These are phyloP conservation scores for Blastobotrys chiropterorum DNA, from an alignment of 805 yeast genomes.

Conservation along the genomic window DNA sequence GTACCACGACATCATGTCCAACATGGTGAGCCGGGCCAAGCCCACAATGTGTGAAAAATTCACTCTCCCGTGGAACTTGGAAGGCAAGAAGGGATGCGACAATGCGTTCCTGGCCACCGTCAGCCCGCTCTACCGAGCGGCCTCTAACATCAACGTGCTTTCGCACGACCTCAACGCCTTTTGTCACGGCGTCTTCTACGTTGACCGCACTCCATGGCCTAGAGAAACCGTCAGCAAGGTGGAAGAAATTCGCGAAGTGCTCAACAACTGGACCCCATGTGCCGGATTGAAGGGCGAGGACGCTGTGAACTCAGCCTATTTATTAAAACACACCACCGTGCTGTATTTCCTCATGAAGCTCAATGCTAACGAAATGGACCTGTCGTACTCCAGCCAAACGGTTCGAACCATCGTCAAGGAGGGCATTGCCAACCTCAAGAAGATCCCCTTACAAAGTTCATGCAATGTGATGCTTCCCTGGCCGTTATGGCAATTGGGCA, in stretches of 20 bases:
- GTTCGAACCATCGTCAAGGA: constrained; percentile 1
- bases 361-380: constrained; percentile 5
- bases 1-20: constrained; percentile 14
- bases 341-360: constrained; percentile 11
- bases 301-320: constrained; percentile 8
- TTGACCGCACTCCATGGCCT: constrained; percentile 4
- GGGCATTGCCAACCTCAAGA: constrained; percentile 1
- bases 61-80: background rate
- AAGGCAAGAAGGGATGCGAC: background rate
- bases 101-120: background rate
- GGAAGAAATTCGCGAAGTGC: constrained; percentile 6
- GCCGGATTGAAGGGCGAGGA: constrained; percentile 6
- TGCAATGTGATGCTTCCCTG: constrained; percentile 8
- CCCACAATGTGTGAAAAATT: background rate
- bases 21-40: background rate
- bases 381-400: background rate
- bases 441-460: constrained; percentile 5
- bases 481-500: constrained; percentile 18
- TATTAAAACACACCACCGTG: constrained; percentile 10
- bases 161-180: background rate
- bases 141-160: background rate
- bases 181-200: background rate
- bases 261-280: constrained; percentile 6
- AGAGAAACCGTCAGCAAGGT: background rate
- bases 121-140: background rate